A percentile compares a stretch with the other conserved stretches of the same genome.
phyloP scores from a whole-genome alignment of 305 asterid species.

The Salvia sclarea region DNA sequence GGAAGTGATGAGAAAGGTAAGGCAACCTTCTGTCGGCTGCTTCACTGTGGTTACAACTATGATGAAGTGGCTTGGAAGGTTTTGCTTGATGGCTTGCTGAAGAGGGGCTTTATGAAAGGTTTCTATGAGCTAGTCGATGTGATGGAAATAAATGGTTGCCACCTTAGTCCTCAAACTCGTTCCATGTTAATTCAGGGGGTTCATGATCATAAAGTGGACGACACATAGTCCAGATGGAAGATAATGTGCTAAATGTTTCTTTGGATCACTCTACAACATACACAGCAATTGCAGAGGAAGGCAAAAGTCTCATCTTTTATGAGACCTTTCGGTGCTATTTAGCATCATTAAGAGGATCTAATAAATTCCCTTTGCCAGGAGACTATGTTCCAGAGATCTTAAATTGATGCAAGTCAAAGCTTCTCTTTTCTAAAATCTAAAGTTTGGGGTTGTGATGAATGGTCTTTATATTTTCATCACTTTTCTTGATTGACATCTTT shows the following conservation, averaged over 20 bases:
- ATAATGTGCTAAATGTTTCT: not conserved
- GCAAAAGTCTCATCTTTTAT: not conserved
- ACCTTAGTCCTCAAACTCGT: conserved; percentile 55
- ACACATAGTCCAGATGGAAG: conserved; percentile 16
- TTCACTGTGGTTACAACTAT: conserved; percentile 65
- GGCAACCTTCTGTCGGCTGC: conserved; percentile 48
- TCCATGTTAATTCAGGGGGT: conserved; percentile 61
- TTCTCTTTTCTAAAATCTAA: too few relatives aligned
- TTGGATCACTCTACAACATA: conserved; percentile 6
- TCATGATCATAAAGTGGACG: conserved; percentile 38
- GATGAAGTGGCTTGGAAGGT: conserved; percentile 84
- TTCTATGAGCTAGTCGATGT: conserved; percentile 58
- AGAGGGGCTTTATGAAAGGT: conserved; percentile 51
- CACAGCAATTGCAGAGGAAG: not conserved
- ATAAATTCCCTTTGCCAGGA: too few relatives aligned
- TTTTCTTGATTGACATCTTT: too few relatives aligned
- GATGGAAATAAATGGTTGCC: conserved; percentile 68
- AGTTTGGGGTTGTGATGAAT: too few relatives aligned
- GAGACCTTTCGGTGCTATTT: too few relatives aligned
- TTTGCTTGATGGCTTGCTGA: conserved; percentile 73
- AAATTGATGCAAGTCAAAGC: too few relatives aligned
- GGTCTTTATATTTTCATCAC: too few relatives aligned
- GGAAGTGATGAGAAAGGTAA: conserved; percentile 59
- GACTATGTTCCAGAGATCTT: too few relatives aligned
- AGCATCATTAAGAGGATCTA: too few relatives aligned